Percentiles rank a stretch among this genome's conserved stretches.
Evolutionary conservation across 2,329 filamentous ascomycete species (phyloP).

Genomic region (Penicillium sp.): DNA sequence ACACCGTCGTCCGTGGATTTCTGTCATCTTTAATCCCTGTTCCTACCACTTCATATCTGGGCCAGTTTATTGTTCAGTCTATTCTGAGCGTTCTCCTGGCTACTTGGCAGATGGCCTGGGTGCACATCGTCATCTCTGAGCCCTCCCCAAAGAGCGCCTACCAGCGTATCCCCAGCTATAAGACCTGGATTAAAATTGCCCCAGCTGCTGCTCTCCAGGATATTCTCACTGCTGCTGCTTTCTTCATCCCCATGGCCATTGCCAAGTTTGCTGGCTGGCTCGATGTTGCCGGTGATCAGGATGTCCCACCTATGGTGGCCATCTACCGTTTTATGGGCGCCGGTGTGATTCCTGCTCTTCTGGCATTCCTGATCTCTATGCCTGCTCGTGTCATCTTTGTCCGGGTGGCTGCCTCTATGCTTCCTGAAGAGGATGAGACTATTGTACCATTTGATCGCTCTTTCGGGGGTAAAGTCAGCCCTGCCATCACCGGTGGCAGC

Average conservation of each 20-base stretch:
- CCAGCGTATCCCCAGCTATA: conserved; percentile 65
- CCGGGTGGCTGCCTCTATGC: conserved; percentile 81
- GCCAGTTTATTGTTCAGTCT: conserved; percentile 52
- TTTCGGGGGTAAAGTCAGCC: conserved; percentile 72
- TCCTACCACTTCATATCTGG: conserved; percentile 38
- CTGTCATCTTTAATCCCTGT: conserved; percentile 36
- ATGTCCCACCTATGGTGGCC: conserved; percentile 34
- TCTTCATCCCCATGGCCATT: conserved; percentile 40
- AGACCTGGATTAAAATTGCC: conserved; percentile 66
- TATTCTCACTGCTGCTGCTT: conserved; percentile 51
- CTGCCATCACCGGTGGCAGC: conserved; percentile 69
- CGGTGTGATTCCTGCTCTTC: conserved; percentile 44
- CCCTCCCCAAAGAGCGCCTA: conserved; percentile 63
- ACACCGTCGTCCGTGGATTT: conserved; percentile 49
- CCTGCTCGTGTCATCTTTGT: conserved; percentile 73
- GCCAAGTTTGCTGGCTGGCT: conserved; percentile 48
- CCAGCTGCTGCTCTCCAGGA: conserved; percentile 65
- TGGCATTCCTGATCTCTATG: conserved; percentile 65
- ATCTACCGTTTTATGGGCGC: conserved; percentile 31
- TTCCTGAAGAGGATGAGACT: conserved; percentile 75
- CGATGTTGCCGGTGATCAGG: conserved; percentile 35
- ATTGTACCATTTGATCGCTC: conserved; percentile 89
- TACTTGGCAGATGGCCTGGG: conserved; percentile 73
- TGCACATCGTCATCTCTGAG: conserved; percentile 77
- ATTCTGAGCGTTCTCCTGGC: conserved; percentile 61